Conservation (phyloP, 495 filamentous ascomycete genomes). For the Penicillium pulvis region DNA sequence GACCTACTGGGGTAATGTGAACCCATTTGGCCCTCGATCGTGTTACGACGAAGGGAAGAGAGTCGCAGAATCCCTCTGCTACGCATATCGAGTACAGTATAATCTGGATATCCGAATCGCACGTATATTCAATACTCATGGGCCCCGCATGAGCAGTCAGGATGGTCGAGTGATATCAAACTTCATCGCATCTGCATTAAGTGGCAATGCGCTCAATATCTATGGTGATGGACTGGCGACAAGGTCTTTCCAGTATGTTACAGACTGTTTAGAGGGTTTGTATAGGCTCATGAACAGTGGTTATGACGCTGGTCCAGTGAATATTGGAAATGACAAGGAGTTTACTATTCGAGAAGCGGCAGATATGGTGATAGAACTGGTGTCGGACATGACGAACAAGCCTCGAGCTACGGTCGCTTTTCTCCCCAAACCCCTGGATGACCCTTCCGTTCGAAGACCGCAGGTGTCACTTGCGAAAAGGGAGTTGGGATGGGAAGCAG, state of each 20-base stretch:
- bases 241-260: conserved; percentile 24
- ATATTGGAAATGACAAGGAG: conserved; percentile 27
- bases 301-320: conserved; percentile 15
- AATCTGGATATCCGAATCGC: conserved; percentile 18
- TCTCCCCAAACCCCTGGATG: conserved; percentile 6
- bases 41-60: conserved; percentile 29
- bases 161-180: conserved; percentile 25
- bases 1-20: conserved; percentile 26
- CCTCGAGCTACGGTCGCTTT: neutral
- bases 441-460: conserved; percentile 14
- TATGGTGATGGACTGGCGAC: conserved; percentile 24
- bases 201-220: conserved; percentile 9
- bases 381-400: conserved; percentile 14
- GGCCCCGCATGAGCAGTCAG: conserved; percentile 16
- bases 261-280: conserved; percentile 23
- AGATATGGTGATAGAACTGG: conserved; percentile 14
- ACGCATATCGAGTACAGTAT: conserved; percentile 18
- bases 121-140: conserved; percentile 28
- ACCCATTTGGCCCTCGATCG: conserved; percentile 22
- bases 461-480: conserved; percentile 19
- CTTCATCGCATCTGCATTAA: conserved; percentile 19
- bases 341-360: conserved; percentile 19
- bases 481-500: conserved; percentile 16
- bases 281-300: conserved; percentile 22
- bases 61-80: conserved; percentile 23